These are phyloP conservation scores for Diaporthe vaccinii DNA, from an alignment of 2,329 filamentous ascomycete genomes.

Conservation along the genomic window DNA sequence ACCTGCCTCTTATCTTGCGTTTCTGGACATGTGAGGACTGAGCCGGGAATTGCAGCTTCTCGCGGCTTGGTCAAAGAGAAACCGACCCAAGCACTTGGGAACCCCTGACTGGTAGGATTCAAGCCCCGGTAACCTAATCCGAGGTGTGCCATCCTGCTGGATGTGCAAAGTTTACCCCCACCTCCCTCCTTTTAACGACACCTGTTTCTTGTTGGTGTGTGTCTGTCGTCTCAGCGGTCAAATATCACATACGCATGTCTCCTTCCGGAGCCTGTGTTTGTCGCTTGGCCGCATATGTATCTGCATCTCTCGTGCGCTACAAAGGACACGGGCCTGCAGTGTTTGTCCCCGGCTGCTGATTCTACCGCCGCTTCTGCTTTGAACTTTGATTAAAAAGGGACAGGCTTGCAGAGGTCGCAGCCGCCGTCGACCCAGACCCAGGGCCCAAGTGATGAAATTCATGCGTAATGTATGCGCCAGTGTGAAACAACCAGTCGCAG, in stretches of 20 bases:
- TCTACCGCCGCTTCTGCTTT: background rate
- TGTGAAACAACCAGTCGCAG: conserved; percentile 5
- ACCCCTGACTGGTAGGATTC: conserved; percentile 21
- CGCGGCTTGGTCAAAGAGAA: background rate
- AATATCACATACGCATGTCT: conserved; percentile 1
- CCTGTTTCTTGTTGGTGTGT: background rate
- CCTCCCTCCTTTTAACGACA: background rate
- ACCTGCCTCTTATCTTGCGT: background rate
- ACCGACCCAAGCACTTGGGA: background rate
- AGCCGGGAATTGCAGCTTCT: background rate
- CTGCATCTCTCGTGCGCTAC: conserved; percentile 3
- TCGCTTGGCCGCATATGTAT: conserved; percentile 16
- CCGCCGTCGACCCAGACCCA: background rate
- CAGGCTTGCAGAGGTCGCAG: background rate
- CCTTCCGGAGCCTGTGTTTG: background rate
- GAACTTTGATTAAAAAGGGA: background rate
- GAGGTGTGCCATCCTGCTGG: background rate
- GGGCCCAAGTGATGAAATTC: conserved; percentile 17
- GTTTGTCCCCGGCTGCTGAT: no score
- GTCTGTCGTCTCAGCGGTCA: background rate
- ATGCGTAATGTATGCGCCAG: conserved; percentile 16
- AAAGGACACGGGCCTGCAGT: background rate
- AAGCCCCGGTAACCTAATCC: background rate
- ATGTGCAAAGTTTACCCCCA: background rate
- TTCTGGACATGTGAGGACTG: background rate